Conservation (phyloP, 345 rosid genomes). For the Salix viminalis region DNA sequence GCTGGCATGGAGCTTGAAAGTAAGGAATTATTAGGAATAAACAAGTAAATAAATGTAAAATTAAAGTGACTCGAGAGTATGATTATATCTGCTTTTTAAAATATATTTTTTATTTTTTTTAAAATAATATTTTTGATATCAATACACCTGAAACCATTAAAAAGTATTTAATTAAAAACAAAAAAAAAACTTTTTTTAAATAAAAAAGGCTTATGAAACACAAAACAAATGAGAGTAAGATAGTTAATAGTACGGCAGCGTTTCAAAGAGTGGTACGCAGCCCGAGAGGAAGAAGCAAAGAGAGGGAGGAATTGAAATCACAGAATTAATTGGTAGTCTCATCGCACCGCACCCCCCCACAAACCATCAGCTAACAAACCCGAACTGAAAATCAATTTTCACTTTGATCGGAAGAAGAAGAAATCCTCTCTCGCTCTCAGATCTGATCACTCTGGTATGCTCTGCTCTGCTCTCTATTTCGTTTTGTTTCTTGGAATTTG, state of each 20-base stretch:
- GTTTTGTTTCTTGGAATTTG: background rate
- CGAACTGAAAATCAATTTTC: slow-evolving; percentile 16
- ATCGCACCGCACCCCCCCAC: slow-evolving; percentile 13
- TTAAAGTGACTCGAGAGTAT: too few species aligned
- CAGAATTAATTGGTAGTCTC: slow-evolving; percentile 28
- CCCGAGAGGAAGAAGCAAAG: slow-evolving; percentile 2
- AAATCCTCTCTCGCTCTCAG: slow-evolving; percentile 2
- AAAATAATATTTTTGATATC: too few species aligned
- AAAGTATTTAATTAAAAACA: too few species aligned
- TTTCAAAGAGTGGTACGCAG: slow-evolving; percentile 11
- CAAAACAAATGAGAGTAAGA: too few species aligned
- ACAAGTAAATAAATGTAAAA: too few species aligned
- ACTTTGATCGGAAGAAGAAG: slow-evolving; percentile 10
- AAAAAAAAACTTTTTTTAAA: too few species aligned
- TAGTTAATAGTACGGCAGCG: slow-evolving; percentile 16
- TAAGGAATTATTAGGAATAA: too few species aligned
- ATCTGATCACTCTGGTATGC: slow-evolving; percentile 30
- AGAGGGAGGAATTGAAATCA: slow-evolving; percentile 10
- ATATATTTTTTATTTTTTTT: too few species aligned
- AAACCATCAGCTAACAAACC: slow-evolving; percentile 19
- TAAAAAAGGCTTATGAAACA: too few species aligned
- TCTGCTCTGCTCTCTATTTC: background rate
- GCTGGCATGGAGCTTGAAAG: too few species aligned
- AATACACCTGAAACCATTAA: too few species aligned
- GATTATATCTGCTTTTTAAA: too few species aligned